Evolutionary conservation across 345 rosid genomes (phyloP).

Genomic region (Balakata baccata): DNA sequence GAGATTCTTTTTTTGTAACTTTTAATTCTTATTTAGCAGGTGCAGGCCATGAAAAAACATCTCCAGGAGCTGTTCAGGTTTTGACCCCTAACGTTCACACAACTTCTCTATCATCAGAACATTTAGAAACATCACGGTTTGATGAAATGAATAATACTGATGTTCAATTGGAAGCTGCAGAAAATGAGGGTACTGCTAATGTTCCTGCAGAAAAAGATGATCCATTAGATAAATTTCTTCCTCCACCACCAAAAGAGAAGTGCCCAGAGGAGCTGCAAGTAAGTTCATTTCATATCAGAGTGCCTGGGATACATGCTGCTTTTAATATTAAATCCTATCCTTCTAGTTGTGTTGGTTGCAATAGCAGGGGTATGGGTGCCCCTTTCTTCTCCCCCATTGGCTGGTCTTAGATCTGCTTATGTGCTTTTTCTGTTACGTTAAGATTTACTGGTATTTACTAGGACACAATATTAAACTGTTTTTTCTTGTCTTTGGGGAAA

Average conservation of each 20-base stretch:
- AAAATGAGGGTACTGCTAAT: constrained; percentile 35
- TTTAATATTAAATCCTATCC: neutral
- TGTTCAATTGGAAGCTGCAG: constrained; percentile 40
- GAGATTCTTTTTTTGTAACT: neutral
- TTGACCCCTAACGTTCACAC: constrained; percentile 43
- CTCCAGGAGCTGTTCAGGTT: constrained; percentile 37
- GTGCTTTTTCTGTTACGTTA: too few relatives aligned
- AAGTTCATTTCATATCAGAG: too few relatives aligned
- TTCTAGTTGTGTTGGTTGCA: too few relatives aligned
- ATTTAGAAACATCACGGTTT: constrained; percentile 37
- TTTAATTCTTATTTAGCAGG: constrained; percentile 31
- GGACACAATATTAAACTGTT: too few relatives aligned
- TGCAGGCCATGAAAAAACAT: constrained; percentile 32
- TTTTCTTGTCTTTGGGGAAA: too few relatives aligned
- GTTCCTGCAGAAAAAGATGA: constrained; percentile 41
- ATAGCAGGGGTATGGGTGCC: too few relatives aligned
- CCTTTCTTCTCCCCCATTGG: too few relatives aligned
- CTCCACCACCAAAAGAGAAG: constrained; percentile 50
- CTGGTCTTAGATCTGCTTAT: too few relatives aligned
- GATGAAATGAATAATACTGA: constrained; percentile 28
- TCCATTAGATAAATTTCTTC: constrained; percentile 74
- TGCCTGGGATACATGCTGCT: neutral
- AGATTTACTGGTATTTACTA: too few relatives aligned
- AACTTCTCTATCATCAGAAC: constrained; percentile 47
- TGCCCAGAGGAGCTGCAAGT: constrained; percentile 89